A percentile compares a stretch with the other conserved stretches of the same genome.
Conservation (phyloP, 73 alveolate species). For the Effrenium voratum region DNA sequence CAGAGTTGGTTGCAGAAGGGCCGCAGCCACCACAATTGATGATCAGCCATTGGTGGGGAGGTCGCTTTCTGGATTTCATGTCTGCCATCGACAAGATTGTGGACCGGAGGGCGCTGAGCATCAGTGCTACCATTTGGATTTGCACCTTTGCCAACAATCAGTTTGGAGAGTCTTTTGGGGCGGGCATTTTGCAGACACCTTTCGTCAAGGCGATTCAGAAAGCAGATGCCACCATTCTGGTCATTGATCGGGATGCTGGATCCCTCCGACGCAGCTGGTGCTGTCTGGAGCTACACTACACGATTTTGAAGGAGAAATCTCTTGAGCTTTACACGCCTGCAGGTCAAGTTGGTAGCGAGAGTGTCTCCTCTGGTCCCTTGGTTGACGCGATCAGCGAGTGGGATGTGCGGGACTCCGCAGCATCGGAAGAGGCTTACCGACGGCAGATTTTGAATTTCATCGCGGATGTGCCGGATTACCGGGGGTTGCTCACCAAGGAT, state of each 20-base stretch:
- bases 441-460: slow-evolving; percentile 7
- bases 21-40: background rate
- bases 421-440: slow-evolving; percentile 12
- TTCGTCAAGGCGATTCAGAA: slow-evolving; percentile 4
- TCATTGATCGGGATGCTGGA: slow-evolving; percentile 17
- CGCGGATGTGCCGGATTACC: background rate
- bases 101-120: background rate
- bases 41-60: slow-evolving; percentile 31
- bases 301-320: background rate
- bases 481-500: background rate
- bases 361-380: slow-evolving; percentile 10
- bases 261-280: background rate
- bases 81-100: background rate
- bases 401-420: slow-evolving; percentile 15
- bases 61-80: background rate
- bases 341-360: background rate
- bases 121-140: background rate
- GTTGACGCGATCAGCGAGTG: background rate
- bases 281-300: slow-evolving; percentile 13
- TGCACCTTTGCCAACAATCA: slow-evolving; percentile 36
- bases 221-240: background rate
- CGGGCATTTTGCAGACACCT: background rate
- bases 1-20: background rate
- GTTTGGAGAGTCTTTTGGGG: background rate
- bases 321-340: slow-evolving; percentile 20